Percentiles rank a stretch among this genome's conserved stretches.
These are phyloP conservation scores for Ramaria sp. DNA, from an alignment of 768 basidiomycete genomes.

Conservation along the genomic window DNA sequence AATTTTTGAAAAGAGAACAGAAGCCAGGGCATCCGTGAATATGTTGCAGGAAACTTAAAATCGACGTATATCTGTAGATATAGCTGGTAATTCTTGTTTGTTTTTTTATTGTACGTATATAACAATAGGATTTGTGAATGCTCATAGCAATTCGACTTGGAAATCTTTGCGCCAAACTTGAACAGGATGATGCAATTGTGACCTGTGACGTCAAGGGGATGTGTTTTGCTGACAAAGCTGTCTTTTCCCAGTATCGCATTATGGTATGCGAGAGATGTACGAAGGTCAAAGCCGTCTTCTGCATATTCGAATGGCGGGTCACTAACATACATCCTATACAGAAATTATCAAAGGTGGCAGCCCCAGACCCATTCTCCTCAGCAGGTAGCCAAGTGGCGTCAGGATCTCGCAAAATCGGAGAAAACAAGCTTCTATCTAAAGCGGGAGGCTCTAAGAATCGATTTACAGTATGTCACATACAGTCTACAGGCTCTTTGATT, in stretches of 20 bases:
- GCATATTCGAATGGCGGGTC: constrained; percentile 4
- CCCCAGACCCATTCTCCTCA: constrained; percentile 77
- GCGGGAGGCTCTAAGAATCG: constrained; percentile 23
- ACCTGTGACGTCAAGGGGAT: too few relatives aligned
- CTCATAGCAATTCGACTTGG: too few relatives aligned
- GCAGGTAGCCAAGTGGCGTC: constrained; percentile 68
- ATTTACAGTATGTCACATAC: constrained; percentile 10
- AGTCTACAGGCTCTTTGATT: neutral
- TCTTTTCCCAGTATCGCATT: constrained; percentile 6
- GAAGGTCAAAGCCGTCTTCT: constrained; percentile 31
- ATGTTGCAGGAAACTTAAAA: neutral
- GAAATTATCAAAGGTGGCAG: constrained; percentile 88
- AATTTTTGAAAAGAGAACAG: constrained; percentile 49
- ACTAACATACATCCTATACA: constrained; percentile 19
- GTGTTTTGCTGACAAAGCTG: too few relatives aligned
- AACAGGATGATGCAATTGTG: too few relatives aligned
- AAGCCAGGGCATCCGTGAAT: neutral
- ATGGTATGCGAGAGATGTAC: constrained; percentile 92
- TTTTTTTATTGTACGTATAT: too few relatives aligned
- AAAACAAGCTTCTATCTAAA: constrained; percentile 70
- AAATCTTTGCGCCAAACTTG: too few relatives aligned
- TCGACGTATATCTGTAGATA: neutral
- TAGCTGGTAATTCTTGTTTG: too few relatives aligned
- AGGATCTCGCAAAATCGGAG: constrained; percentile 69
- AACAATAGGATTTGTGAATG: too few relatives aligned